A percentile compares a stretch with the other conserved stretches of the same genome.
Evolutionary conservation across 164 flowering plant species (phyloP).

Genomic region (Chimonanthus praecox): DNA sequence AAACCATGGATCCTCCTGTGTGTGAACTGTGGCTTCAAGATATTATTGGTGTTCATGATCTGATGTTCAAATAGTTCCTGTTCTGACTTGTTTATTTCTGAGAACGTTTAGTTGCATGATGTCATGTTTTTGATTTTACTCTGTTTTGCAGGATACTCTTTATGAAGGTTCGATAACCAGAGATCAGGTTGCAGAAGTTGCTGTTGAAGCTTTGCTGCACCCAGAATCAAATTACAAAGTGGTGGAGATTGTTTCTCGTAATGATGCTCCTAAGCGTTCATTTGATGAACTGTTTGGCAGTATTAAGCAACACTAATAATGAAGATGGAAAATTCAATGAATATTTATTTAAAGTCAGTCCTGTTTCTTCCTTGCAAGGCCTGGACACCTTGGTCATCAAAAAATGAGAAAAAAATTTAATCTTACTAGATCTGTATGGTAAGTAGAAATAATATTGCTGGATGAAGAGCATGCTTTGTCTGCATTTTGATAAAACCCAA

Average conservation of each 20-base stretch:
- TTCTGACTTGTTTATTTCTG: neutral
- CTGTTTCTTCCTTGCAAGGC: too few relatives aligned
- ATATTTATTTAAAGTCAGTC: too few relatives aligned
- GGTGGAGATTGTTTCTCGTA: slow-evolving; percentile 79
- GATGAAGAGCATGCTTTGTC: too few relatives aligned
- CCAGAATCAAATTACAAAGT: slow-evolving; percentile 82
- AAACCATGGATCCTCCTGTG: too few relatives aligned
- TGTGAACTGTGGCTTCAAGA: too few relatives aligned
- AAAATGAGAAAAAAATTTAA: too few relatives aligned
- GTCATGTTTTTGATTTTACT: neutral
- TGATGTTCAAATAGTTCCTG: neutral
- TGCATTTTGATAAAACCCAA: too few relatives aligned
- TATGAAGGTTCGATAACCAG: slow-evolving; percentile 78
- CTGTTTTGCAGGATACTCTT: slow-evolving; percentile 61
- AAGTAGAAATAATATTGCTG: too few relatives aligned
- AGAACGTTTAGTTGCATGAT: neutral
- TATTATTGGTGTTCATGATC: neutral
- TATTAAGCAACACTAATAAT: slow-evolving; percentile 43
- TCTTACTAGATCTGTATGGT: too few relatives aligned
- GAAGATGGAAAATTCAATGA: neutral
- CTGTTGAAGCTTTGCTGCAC: slow-evolving; percentile 70
- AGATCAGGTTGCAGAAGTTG: slow-evolving; percentile 93
- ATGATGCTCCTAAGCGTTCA: slow-evolving; percentile 78
- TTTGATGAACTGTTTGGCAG: slow-evolving; percentile 73
- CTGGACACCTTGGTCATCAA: too few relatives aligned